phyloP scores from a whole-genome alignment of 495 filamentous ascomycete genomes.

The Trichoderma gamsii region DNA sequence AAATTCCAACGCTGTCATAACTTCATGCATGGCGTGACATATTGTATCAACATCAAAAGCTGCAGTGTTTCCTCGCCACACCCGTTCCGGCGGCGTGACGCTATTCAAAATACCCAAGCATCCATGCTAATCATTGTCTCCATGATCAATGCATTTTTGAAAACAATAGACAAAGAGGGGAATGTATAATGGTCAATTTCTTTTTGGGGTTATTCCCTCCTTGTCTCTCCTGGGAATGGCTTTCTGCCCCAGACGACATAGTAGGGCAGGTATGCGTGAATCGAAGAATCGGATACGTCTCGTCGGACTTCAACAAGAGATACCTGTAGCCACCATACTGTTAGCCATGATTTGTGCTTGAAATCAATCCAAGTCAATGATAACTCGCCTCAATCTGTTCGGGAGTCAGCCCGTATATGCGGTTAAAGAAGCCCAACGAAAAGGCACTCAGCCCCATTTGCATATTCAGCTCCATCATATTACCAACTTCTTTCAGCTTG shows the following conservation, averaged over 20 bases:
- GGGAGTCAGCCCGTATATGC: slow-evolving; percentile 34
- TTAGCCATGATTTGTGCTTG: slow-evolving; percentile 3
- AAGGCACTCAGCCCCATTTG: slow-evolving; percentile 29
- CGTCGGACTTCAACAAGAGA: slow-evolving; percentile 55
- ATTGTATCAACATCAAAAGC: no score
- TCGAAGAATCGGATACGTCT: slow-evolving; percentile 44
- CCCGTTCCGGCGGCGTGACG: no score
- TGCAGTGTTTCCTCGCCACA: no score
- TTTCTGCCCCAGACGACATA: slow-evolving; percentile 53
- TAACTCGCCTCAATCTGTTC: slow-evolving; percentile 38
- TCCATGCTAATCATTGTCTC: no score
- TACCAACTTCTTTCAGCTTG: slow-evolving; percentile 28
- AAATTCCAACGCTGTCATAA: no score
- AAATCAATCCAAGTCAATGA: slow-evolving; percentile 14
- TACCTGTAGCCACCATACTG: slow-evolving; percentile 32
- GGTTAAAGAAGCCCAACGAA: slow-evolving; percentile 25
- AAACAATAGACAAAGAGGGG: neutral
- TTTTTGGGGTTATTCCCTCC: neutral
- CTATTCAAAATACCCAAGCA: no score
- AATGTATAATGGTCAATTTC: neutral
- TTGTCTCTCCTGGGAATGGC: slow-evolving; percentile 26
- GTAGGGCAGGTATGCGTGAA: slow-evolving; percentile 51
- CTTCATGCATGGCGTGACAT: no score
- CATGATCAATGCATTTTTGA: no score
- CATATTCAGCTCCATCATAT: slow-evolving; percentile 32